phyloP scores from a whole-genome alignment of 2,329 filamentous ascomycete genomes.

The Geosmithia morbida region DNA sequence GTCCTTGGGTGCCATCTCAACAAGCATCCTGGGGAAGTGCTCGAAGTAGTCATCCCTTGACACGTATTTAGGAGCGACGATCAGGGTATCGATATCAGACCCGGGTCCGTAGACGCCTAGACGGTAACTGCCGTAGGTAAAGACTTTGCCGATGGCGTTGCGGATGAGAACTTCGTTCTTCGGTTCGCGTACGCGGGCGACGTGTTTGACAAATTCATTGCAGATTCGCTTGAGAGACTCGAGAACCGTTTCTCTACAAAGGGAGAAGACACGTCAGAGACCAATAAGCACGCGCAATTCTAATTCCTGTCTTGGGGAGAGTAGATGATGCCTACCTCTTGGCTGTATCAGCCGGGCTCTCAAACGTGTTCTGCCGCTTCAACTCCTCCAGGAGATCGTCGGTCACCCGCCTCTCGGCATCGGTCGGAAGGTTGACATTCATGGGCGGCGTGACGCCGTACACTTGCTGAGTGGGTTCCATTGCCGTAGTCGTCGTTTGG shows the following conservation, averaged over 20 bases:
- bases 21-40: slow-evolving; percentile 67
- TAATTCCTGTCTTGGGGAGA: background rate
- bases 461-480: slow-evolving; percentile 22
- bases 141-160: slow-evolving; percentile 79
- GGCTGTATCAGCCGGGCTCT: slow-evolving; percentile 66
- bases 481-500: slow-evolving; percentile 1
- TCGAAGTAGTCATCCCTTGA: slow-evolving; percentile 84
- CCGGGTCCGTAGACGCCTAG: slow-evolving; percentile 88
- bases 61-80: slow-evolving; percentile 84
- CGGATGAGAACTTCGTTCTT: slow-evolving; percentile 66
- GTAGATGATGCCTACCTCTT: slow-evolving; percentile 46
- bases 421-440: slow-evolving; percentile 60
- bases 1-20: slow-evolving; percentile 61
- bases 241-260: slow-evolving; percentile 53
- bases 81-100: slow-evolving; percentile 94
- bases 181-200: slow-evolving; percentile 56
- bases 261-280: slow-evolving; percentile 1
- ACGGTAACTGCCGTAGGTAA: slow-evolving; percentile 91
- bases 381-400: slow-evolving; percentile 72
- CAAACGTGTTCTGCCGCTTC: slow-evolving; percentile 82
- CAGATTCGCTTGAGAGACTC: slow-evolving; percentile 65
- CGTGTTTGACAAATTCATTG: slow-evolving; percentile 73
- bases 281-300: background rate
- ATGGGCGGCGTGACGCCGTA: slow-evolving; percentile 73
- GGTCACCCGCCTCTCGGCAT: slow-evolving; percentile 62